These are phyloP conservation scores for Neonectria neomacrospora DNA, from an alignment of 2,329 filamentous ascomycete genomes.

Conservation along the genomic window DNA sequence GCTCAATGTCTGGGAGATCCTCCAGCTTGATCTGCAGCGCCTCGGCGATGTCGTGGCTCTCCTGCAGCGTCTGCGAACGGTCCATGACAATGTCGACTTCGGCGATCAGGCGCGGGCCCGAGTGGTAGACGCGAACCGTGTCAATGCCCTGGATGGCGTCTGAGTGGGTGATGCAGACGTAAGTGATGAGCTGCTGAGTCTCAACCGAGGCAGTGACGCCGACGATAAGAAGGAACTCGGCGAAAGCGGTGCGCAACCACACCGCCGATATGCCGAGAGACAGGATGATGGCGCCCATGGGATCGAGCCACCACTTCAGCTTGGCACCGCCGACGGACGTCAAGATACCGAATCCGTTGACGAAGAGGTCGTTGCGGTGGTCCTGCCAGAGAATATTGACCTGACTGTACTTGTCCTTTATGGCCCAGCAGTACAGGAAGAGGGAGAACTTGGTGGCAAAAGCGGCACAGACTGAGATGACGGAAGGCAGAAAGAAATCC, in stretches of 20 bases:
- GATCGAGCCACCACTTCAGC: constrained; percentile 94
- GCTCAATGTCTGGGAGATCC: constrained; percentile 88
- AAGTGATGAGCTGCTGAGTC: constrained; percentile 93
- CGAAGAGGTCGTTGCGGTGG: constrained; percentile 95
- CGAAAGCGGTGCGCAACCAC: constrained; percentile 87
- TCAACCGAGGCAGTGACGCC: constrained; percentile 87
- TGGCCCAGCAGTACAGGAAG: constrained; percentile 91
- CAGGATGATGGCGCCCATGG: constrained; percentile 86
- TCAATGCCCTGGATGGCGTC: constrained; percentile 86
- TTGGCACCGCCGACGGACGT: constrained; percentile 93
- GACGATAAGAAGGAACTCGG: constrained; percentile 90
- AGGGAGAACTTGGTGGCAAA: constrained; percentile 85
- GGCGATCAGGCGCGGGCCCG: constrained; percentile 86
- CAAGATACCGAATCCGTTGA: constrained; percentile 93
- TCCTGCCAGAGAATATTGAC: constrained; percentile 95
- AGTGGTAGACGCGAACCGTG: constrained; percentile 94
- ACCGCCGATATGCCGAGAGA: constrained; percentile 80
- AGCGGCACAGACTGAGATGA: constrained; percentile 85
- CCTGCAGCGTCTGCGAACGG: constrained; percentile 74
- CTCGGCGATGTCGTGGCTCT: constrained; percentile 93
- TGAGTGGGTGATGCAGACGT: constrained; percentile 89
- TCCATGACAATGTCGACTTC: constrained; percentile 98
- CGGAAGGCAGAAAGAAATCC: constrained; percentile 80
- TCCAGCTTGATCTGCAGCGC: constrained; percentile 95
- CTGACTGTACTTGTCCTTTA: constrained; percentile 92